Conservation (phyloP, 305 asterid genomes). For the Fraxinus greggii region DNA sequence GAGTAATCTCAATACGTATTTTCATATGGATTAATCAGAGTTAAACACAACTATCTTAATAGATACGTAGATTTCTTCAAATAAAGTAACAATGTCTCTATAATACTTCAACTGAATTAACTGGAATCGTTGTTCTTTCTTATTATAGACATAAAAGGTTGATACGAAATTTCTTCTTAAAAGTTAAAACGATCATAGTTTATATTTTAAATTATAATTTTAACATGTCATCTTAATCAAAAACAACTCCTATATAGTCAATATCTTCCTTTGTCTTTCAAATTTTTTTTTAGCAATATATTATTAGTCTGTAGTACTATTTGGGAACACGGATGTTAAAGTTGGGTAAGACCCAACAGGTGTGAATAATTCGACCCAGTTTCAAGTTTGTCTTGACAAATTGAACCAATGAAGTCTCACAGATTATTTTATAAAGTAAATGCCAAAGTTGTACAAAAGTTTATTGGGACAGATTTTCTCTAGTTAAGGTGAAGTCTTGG, state of each 20-base stretch:
- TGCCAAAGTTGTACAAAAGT: background rate
- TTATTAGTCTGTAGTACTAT: background rate
- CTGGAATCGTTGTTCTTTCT: background rate
- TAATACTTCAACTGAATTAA: too few relatives aligned
- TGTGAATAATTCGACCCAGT: background rate
- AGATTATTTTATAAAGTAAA: too few relatives aligned
- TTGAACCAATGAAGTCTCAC: background rate
- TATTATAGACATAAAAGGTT: background rate
- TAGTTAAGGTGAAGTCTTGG: background rate
- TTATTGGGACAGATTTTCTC: background rate
- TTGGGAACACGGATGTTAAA: background rate
- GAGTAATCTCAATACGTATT: background rate
- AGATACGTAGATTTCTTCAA: background rate
- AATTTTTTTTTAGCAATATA: too few relatives aligned
- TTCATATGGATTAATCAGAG: background rate
- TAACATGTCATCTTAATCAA: background rate
- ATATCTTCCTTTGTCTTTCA: background rate
- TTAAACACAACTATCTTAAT: background rate
- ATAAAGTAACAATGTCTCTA: background rate
- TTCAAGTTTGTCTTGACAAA: background rate
- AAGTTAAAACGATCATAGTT: too few relatives aligned
- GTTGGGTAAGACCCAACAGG: constrained; percentile 3
- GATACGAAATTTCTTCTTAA: background rate
- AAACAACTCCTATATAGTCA: background rate
- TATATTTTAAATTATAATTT: background rate